These are phyloP conservation scores for Tetrapisispora nanseiensis DNA, from an alignment of 805 yeast genomes.

Conservation along the genomic window DNA sequence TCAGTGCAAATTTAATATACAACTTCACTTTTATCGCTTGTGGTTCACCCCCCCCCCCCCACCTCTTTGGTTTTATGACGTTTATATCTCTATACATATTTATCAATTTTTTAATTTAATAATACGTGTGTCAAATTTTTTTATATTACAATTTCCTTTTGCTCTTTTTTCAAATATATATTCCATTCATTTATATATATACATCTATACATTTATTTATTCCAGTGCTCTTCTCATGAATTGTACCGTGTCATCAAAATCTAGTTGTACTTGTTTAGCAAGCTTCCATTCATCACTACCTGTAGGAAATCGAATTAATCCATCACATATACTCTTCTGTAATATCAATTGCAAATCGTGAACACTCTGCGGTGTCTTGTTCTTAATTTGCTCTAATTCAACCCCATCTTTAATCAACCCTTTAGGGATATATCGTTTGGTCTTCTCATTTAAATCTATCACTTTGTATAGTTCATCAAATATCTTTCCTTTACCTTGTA, in stretches of 20 bases:
- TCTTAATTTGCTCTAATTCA: constrained; percentile 17
- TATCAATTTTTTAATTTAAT: no score
- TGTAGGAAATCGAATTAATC: constrained; percentile 17
- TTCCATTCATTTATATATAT: not conserved
- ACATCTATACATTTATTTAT: constrained; percentile 3
- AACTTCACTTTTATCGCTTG: no score
- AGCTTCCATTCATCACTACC: constrained; percentile 20
- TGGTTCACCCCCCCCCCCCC: no score
- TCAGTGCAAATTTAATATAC: no score
- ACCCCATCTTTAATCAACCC: constrained; percentile 7
- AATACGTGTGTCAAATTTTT: no score
- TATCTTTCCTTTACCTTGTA: constrained; percentile 19
- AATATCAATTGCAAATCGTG: constrained; percentile 25
- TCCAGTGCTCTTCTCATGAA: constrained; percentile 29
- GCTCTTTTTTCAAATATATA: not conserved
- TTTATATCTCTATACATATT: no score
- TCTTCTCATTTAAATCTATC: constrained; percentile 3
- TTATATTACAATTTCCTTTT: not conserved
- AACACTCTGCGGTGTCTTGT: constrained; percentile 23
- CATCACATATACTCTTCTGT: constrained; percentile 26
- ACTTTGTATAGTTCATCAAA: constrained; percentile 15
- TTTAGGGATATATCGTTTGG: not conserved
- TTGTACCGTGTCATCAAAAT: constrained; percentile 28
- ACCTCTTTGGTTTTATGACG: no score
- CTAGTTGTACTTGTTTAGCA: constrained; percentile 23